Percentiles rank a stretch among this genome's conserved stretches.
Evolutionary conservation across 2,329 filamentous ascomycete genomes (phyloP).

Genomic region (Cordyceps fumosorosea): DNA sequence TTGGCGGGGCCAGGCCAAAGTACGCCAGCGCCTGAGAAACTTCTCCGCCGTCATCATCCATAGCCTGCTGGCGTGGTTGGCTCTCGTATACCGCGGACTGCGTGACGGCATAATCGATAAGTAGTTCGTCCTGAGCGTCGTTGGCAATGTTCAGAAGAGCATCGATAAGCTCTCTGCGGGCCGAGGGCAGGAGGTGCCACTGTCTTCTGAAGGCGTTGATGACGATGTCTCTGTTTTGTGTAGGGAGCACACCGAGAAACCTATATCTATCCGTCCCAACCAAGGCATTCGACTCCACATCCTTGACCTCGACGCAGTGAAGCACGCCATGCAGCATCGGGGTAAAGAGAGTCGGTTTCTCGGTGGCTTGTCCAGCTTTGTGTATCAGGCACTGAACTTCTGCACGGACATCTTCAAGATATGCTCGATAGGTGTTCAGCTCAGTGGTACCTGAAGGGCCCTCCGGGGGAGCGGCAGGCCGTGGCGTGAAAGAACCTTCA

Average conservation of each 20-base stretch:
- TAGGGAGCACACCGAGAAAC: constrained; percentile 31
- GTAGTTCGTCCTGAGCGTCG: constrained; percentile 27
- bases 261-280: constrained; percentile 29
- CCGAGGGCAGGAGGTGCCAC: constrained; percentile 29
- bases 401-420: constrained; percentile 42
- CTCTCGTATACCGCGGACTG: constrained; percentile 35
- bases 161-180: constrained; percentile 26
- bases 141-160: constrained; percentile 29
- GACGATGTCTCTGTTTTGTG: constrained; percentile 28
- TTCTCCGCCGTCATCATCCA: constrained; percentile 25
- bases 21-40: constrained; percentile 28
- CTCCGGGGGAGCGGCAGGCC: constrained; percentile 25
- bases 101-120: constrained; percentile 31
- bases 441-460: constrained; percentile 30
- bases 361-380: constrained; percentile 26
- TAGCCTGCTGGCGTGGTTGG: constrained; percentile 23
- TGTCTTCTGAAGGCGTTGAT: constrained; percentile 35
- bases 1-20: constrained; percentile 29
- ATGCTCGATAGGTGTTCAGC: constrained; percentile 37
- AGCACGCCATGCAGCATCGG: constrained; percentile 27
- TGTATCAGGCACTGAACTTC: constrained; percentile 41
- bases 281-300: constrained; percentile 22
- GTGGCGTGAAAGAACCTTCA: constrained; percentile 31
- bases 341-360: constrained; percentile 25
- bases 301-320: constrained; percentile 25